phyloP scores from a whole-genome alignment of 495 filamentous ascomycete species.

The Xylaria bambusicola region DNA sequence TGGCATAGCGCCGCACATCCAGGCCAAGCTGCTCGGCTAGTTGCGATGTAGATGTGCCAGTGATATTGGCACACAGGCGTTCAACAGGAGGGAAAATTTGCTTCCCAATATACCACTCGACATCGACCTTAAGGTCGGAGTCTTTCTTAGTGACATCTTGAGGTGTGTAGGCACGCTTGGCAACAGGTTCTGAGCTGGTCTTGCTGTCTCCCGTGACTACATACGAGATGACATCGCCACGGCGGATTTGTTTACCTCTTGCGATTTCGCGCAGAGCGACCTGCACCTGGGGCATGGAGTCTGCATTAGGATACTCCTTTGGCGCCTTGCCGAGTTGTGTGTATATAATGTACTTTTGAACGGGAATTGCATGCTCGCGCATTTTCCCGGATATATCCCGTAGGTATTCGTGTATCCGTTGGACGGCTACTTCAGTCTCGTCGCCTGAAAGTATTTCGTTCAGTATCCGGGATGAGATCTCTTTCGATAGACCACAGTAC shows the following conservation, averaged over 20 bases:
- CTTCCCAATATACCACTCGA: conserved; percentile 97
- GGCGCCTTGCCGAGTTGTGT: conserved; percentile 95
- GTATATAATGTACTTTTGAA: conserved; percentile 91
- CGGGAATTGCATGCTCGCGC: conserved; percentile 70
- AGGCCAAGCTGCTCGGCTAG: conserved; percentile 93
- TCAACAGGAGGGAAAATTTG: conserved; percentile 98
- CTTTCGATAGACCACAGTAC: conserved; percentile 92
- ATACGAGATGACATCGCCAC: conserved; percentile 94
- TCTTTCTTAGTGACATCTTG: conserved; percentile 80
- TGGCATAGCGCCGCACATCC: conserved; percentile 82
- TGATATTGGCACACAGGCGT: conserved; percentile 93
- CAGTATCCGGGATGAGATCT: conserved; percentile 80
- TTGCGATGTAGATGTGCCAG: conserved; percentile 82
- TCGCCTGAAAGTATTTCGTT: conserved; percentile 93
- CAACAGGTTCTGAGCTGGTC: conserved; percentile 68
- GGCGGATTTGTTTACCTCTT: conserved; percentile 81
- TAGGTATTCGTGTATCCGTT: conserved; percentile 89
- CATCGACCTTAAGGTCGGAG: conserved; percentile 75
- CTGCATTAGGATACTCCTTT: conserved; percentile 87
- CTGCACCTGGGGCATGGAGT: conserved; percentile 96
- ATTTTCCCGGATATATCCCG: conserved; percentile 79
- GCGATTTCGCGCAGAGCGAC: conserved; percentile 88
- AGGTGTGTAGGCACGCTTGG: conserved; percentile 83
- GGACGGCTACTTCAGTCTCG: conserved; percentile 84
- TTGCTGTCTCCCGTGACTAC: conserved; percentile 82